Evolutionary conservation across 2,329 filamentous ascomycete genomes (phyloP).

Genomic region (Fusarium dlaminii): DNA sequence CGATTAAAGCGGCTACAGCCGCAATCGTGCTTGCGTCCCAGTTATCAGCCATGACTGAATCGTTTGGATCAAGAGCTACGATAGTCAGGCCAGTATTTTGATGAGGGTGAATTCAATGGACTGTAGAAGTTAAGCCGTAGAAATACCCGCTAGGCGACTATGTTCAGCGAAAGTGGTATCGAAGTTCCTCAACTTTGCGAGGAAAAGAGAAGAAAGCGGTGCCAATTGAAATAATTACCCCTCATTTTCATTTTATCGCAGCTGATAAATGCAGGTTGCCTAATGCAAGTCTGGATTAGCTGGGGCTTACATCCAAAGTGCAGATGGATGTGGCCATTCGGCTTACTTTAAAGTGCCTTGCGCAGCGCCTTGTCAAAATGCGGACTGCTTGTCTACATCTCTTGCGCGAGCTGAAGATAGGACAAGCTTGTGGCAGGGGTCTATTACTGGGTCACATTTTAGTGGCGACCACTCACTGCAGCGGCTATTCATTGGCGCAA

Average conservation of each 20-base stretch:
- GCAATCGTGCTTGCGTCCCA: not conserved
- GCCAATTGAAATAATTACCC: not conserved
- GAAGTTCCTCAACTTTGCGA: not conserved
- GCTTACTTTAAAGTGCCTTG: not conserved
- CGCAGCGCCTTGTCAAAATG: not conserved
- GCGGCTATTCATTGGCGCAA: not conserved
- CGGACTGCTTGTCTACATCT: not conserved
- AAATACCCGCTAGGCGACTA: no score
- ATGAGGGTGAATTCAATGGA: rapidly evolving
- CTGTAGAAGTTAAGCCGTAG: not conserved
- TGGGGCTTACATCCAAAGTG: not conserved
- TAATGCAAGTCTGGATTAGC: not conserved
- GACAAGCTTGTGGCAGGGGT: not conserved
- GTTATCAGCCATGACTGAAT: not conserved
- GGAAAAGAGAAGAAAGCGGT: not conserved
- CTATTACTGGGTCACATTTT: not conserved
- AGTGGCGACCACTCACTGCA: not conserved
- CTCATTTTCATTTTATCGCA: not conserved
- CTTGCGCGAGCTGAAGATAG: not conserved
- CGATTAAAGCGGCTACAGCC: not conserved
- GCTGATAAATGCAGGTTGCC: not conserved
- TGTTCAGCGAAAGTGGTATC: not conserved
- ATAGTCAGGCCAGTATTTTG: rapidly evolving
- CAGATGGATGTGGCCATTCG: not conserved
- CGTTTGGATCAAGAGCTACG: not conserved